Evolutionary conservation across 768 basidiomycete genomes (phyloP).

Genomic region (Suillus subalutaceus): DNA sequence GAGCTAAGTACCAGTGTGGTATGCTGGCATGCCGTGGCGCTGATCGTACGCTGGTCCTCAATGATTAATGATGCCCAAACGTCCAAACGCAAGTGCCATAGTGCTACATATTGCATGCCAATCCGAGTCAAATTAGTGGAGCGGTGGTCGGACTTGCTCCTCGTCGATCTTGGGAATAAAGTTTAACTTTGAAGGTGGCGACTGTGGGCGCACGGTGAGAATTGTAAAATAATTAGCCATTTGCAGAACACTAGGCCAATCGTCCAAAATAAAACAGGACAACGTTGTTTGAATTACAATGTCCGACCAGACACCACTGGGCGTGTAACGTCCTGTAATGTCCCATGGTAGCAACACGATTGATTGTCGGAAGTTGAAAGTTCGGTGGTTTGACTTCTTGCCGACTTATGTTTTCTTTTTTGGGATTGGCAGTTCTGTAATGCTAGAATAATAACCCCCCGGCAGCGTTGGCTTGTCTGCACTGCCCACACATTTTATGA

Average conservation of each 20-base stretch:
- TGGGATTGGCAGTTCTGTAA: neutral
- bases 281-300: neutral
- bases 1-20: neutral
- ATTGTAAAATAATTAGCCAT: conserved; percentile 1
- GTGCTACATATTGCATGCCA: neutral
- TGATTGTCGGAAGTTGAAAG: neutral
- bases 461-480: neutral
- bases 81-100: neutral
- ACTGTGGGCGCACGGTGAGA: neutral
- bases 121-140: neutral
- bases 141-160: neutral
- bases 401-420: neutral
- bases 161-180: conserved; percentile 1
- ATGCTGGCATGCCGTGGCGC: neutral
- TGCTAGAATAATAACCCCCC: neutral
- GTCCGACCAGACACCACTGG: neutral
- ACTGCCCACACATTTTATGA: neutral
- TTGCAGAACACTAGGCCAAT: neutral
- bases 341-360: no score
- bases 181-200: conserved; percentile 5
- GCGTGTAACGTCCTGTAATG: no score
- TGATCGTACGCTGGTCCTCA: neutral
- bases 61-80: neutral
- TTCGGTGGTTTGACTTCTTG: neutral
- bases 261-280: neutral